phyloP scores from a whole-genome alignment of 2,329 filamentous ascomycete species.

The Ophiostoma montium region DNA sequence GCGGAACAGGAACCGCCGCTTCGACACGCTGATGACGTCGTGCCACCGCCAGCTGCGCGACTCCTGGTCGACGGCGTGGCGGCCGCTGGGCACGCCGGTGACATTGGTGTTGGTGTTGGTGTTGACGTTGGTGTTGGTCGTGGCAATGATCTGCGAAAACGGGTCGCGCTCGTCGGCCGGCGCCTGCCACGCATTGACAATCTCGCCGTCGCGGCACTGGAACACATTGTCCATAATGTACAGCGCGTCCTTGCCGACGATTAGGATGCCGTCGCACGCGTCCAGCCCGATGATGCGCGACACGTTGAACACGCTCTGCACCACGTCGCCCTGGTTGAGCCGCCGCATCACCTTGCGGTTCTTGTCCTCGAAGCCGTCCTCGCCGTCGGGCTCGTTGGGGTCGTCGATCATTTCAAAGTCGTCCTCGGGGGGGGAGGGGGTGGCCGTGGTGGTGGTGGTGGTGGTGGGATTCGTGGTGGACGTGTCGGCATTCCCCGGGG shows the following conservation, averaged over 20 bases:
- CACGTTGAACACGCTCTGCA: slow-evolving; percentile 89
- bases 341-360: slow-evolving; percentile 96
- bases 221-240: slow-evolving; percentile 97
- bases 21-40: slow-evolving; percentile 89
- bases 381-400: slow-evolving; percentile 65
- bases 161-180: slow-evolving; percentile 84
- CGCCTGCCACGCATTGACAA: slow-evolving; percentile 92
- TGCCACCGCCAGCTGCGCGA: slow-evolving; percentile 87
- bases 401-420: slow-evolving; percentile 96
- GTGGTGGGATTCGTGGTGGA: no score
- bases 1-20: slow-evolving; percentile 85
- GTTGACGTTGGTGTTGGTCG: slow-evolving; percentile 37
- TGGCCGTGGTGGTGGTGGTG: no score
- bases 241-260: slow-evolving; percentile 79
- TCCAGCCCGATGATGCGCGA: slow-evolving; percentile 89
- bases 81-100: slow-evolving; percentile 22
- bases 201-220: slow-evolving; percentile 86
- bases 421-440: slow-evolving; percentile 48
- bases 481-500: no score
- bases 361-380: slow-evolving; percentile 83
- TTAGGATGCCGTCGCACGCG: slow-evolving; percentile 82
- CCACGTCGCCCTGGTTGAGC: slow-evolving; percentile 76
- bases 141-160: slow-evolving; percentile 85
- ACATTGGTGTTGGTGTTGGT: slow-evolving; percentile 30
- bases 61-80: slow-evolving; percentile 55